Evolutionary conservation across 2,329 filamentous ascomycete genomes (phyloP), one percentile per base, ranked within the genome.

Genomic region (Tolypocladium nubicola): DNA sequence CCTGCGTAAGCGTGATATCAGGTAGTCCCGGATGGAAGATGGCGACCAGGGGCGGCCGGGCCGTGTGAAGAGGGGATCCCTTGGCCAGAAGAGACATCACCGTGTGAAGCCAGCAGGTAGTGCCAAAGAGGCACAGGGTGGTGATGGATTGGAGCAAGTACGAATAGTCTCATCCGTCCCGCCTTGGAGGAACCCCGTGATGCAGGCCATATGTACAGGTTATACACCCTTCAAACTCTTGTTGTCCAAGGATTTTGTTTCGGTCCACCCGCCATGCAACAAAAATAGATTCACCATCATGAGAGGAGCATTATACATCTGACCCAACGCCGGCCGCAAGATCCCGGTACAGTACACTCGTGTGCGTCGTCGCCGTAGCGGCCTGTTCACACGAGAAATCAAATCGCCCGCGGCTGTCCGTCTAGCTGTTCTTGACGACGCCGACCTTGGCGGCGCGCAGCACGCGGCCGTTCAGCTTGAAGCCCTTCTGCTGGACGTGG

Each of bases 381-480:
- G 33, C 37, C 23, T 43, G n/a, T 9, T 39, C 43, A 37, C 47
- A 14, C 30, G 47, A 52, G 10, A 52, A 52, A 35, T 37, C 30
- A 52, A 19, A 33, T 19, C 3, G 19, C 16, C 8, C 30, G 9
- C 30, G 8, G 30, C 30, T 4, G 19, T 16, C 41, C 7, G 53
- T 58, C 71, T 75, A 78, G 65, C 73, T 71, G 77, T 94, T 96
- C 83, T 94, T 96, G 63, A 96, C 92, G 58, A 97, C 91, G 69
- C 93, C 92, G 62, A 97, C 93, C 82, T 97, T 96, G 70, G 93
- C 90, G 62, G 93, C 90, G 72, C 94, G 85, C 67, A 99, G 75
- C 58, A 96, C 81, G 60, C 94, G 82, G 59, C 93, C 92, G 71
- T 99, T 97, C 62, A 97, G 83, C 75, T 85, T 85, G 79, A 96